Conservation (phyloP, 2,329 filamentous ascomycete species). For the Cladophialophora psammophila region DNA sequence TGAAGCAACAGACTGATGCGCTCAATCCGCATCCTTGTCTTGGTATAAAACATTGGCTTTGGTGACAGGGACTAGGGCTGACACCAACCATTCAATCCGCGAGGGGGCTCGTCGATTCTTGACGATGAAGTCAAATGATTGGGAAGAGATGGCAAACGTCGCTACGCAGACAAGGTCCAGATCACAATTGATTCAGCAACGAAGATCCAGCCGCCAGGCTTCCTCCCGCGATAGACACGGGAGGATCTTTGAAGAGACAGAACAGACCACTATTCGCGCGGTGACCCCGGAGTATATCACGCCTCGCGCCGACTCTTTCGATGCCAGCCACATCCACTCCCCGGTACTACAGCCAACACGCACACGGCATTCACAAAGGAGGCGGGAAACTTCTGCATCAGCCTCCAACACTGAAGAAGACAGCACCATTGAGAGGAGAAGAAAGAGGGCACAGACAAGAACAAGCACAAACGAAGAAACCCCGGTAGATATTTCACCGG, state of each 20-base stretch:
- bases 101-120: constrained; percentile 3
- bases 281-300: constrained; percentile 55
- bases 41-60: constrained; percentile 10
- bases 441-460: constrained; percentile 34
- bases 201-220: constrained; percentile 28
- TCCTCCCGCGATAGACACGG: constrained; percentile 39
- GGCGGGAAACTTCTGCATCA: constrained; percentile 36
- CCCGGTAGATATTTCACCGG: constrained; percentile 36
- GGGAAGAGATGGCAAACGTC: constrained; percentile 22
- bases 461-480: constrained; percentile 31
- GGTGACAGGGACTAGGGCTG: constrained; percentile 16
- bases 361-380: constrained; percentile 27
- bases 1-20: constrained; percentile 21
- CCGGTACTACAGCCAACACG: constrained; percentile 37
- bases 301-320: constrained; percentile 40
- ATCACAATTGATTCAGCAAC: constrained; percentile 30
- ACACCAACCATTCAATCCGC: background rate
- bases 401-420: constrained; percentile 42
- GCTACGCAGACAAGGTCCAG: constrained; percentile 27
- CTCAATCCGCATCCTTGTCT: constrained; percentile 3
- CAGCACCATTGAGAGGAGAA: constrained; percentile 46
- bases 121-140: constrained; percentile 27
- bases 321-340: constrained; percentile 30
- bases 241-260: constrained; percentile 49
- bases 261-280: constrained; percentile 54